Evolutionary conservation across 2,329 filamentous ascomycete species (phyloP).

Genomic region (Colletotrichum truncatum): DNA sequence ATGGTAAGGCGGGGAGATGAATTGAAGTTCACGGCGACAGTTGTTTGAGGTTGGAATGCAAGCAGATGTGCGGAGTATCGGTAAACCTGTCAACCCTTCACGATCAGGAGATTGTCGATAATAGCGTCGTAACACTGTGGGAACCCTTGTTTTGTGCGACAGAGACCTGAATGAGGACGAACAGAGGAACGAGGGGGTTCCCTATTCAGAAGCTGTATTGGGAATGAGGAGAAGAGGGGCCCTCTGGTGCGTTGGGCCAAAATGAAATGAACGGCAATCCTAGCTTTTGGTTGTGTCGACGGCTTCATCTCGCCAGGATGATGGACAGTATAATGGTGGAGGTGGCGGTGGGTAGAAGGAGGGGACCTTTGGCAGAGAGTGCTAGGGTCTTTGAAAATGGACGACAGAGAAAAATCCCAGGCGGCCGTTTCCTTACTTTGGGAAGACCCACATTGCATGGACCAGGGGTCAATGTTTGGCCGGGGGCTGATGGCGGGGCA

Average conservation of each 20-base stretch:
- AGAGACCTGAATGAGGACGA: background rate
- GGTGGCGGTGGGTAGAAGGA: background rate
- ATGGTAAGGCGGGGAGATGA: no score
- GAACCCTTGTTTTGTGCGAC: slow-evolving; percentile 14
- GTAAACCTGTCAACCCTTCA: slow-evolving; percentile 13
- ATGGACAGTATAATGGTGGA: background rate
- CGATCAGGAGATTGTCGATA: background rate
- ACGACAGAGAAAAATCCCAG: slow-evolving; percentile 12
- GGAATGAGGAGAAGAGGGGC: background rate
- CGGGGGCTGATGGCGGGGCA: slow-evolving; percentile 1
- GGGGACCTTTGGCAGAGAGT: background rate
- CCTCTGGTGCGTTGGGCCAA: background rate
- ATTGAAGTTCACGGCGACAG: no score
- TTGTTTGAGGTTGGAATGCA: slow-evolving; percentile 2
- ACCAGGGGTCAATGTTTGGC: background rate
- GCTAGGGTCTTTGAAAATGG: background rate
- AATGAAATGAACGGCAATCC: background rate
- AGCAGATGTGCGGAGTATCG: background rate
- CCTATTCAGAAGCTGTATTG: background rate
- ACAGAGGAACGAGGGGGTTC: background rate
- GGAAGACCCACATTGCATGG: slow-evolving; percentile 9
- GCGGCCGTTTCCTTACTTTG: slow-evolving; percentile 24
- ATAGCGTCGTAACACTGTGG: slow-evolving; percentile 10
- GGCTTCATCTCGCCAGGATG: background rate
- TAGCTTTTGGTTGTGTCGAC: background rate